Base-by-base conservation (phyloP, 805 yeast species). In the Kuraishia piskuri region DNA sequence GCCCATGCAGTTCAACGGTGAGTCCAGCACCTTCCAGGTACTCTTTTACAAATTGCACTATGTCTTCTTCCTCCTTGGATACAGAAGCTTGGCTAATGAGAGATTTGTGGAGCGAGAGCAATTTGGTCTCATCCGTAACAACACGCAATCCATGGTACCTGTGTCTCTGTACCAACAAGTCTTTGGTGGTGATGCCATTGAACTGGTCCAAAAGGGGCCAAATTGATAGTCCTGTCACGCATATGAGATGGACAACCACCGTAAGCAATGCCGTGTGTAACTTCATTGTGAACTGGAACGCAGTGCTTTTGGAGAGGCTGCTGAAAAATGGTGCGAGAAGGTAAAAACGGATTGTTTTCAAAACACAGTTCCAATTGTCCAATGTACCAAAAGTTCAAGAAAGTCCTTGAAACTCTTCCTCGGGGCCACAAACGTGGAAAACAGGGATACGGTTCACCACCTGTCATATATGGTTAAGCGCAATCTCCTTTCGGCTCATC, bases 1-100 rank as follows among this genome's bases (percentile, higher is more conserved):
- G 70, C 9, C 65, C 56, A 48, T 73, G 70, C 25, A 62, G 51
- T 58, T 83, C 83, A 2, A 83, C 86, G 0, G 80, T 79, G 53
- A 82, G 72, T 1, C 84, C 85, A 17, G 62, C 62, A 1, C 55
- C 48, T 22, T 61, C 59, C 37, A 82, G 68, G 56, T 75, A 79
- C 2, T 57, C 54, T 26, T 63, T 59, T 48, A 82, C 60, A 56
- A 59, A 79, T 2, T 61, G 54, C 1, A 77, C 74, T 1, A 74
- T 82, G 0, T 56, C 63, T 3, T 56, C 51, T 54, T 74, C 79
- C 20, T 64, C 52, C n/a, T 54, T 55, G 25, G 74, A 66, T 4
- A 74, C 57, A 1, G 77, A 72, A 22, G 67, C 61, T 31, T 68
- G 62, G 22, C 64, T 65, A 19, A 75, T 60, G 22, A 75, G 59